Evolutionary conservation across 805 yeast species (phyloP).

Genomic region (Cyberlindnera saturnus): DNA sequence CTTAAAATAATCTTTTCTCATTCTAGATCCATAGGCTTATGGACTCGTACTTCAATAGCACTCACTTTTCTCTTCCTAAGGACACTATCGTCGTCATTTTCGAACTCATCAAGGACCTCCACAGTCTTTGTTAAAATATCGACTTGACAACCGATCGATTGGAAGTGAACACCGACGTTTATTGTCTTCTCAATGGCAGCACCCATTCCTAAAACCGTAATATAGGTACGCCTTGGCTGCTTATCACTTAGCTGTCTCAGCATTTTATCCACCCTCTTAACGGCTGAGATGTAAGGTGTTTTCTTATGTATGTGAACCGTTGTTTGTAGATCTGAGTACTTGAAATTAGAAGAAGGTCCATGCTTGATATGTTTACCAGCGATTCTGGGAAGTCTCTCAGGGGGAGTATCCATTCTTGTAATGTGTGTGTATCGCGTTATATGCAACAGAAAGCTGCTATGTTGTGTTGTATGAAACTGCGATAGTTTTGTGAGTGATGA

Average conservation of each 20-base stretch:
- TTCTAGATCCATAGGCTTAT: slow-evolving; percentile 8
- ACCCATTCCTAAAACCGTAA: slow-evolving; percentile 73
- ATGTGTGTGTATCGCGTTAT: too few species aligned
- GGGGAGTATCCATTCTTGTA: too few species aligned
- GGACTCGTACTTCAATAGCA: slow-evolving; percentile 38
- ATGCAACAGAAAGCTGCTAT: too few species aligned
- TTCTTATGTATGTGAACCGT: slow-evolving; percentile 52
- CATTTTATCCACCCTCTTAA: slow-evolving; percentile 56
- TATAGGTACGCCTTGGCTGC: slow-evolving; percentile 35
- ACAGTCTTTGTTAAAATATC: slow-evolving; percentile 61
- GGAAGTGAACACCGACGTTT: slow-evolving; percentile 57
- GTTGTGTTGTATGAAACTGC: too few species aligned
- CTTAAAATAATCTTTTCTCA: background rate
- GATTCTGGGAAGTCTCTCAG: slow-evolving; percentile 12
- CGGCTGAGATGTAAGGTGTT: slow-evolving; percentile 70
- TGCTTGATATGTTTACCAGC: slow-evolving; percentile 44
- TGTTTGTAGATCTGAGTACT: slow-evolving; percentile 39
- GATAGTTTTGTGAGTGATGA: too few species aligned
- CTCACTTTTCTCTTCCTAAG: slow-evolving; percentile 33
- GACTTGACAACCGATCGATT: slow-evolving; percentile 43
- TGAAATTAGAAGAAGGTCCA: slow-evolving; percentile 40
- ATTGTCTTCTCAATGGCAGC: slow-evolving; percentile 57
- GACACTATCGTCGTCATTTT: slow-evolving; percentile 24
- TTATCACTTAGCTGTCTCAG: slow-evolving; percentile 41
- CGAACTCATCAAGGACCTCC: slow-evolving; percentile 67